Evolutionary conservation across 495 filamentous ascomycete species (phyloP), one percentile per base, ranked within the genome.

Genomic region (Staphylotrichum longicolle): DNA sequence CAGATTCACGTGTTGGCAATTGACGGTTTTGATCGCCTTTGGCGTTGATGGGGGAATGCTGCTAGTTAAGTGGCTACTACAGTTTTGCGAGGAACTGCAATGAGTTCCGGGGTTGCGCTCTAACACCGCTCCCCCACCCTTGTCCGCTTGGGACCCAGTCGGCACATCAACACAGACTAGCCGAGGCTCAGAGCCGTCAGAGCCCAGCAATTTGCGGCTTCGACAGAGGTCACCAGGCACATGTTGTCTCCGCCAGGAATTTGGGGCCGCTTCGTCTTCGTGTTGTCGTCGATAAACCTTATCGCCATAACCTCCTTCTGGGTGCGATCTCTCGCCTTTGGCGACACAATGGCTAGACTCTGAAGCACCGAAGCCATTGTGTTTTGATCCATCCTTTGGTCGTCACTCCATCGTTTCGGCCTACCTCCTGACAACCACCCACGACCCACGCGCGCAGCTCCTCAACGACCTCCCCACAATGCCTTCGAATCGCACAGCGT

Each of bases 401-500:
- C 33, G 7, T 46, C 44, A 20, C 37, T 6, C 37, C 5, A 39
- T 39, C 37, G 37, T 39, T 10, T 7, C 10, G 6, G 2, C 6
- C 37, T 7, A 39, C 37, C 6, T 39, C 37, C 37, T 10, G 37
- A 39, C 37, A 35, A 27, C n/a, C 9, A 1, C n/a, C 62, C 44
- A 54, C 56, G 27, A 39, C 42, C 54, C 50, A 15, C 45, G 35
- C 35, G 44, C 50, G 3, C 49, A 35, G 39, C 30, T 42, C 40
- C n/a, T 39, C 44, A n/a, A 6, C 5, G 44, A 10, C 15, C 40
- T 32, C 37, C 32, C n/a, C 49, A 58, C 63, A 66, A 76, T 68
- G 68, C 66, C 74, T 15, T 67, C 74, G 64, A 70, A 75, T 49
- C 76, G 56, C 70, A 72, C 12, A 62, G 76, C 34, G 14, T 57